Conservation (phyloP, 2,329 filamentous ascomycete genomes). For the Colletotrichum truncatum region DNA sequence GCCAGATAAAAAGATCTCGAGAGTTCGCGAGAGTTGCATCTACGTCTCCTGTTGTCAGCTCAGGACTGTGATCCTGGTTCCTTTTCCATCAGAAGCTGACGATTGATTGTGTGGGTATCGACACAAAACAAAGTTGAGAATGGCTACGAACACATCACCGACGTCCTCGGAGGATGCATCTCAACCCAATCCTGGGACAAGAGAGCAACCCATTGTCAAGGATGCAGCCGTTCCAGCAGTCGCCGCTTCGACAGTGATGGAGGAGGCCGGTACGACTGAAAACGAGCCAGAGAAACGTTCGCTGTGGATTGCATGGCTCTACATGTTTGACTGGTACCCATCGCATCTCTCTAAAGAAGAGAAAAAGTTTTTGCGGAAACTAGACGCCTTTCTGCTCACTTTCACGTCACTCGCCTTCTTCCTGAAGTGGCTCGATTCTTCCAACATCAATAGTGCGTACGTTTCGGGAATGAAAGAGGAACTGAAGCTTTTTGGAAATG, state of each 20-base stretch:
- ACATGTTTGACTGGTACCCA: conserved; percentile 39
- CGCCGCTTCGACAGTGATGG: conserved; percentile 60
- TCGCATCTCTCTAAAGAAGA: conserved; percentile 34
- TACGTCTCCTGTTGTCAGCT: neutral
- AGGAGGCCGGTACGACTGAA: conserved; percentile 47
- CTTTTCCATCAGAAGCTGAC: neutral
- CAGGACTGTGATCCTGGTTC: neutral
- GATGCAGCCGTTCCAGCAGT: conserved; percentile 23
- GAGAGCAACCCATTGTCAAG: conserved; percentile 1
- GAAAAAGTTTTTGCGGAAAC: conserved; percentile 31
- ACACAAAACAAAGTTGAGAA: neutral
- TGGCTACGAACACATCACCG: neutral
- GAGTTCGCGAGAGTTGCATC: neutral
- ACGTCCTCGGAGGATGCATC: neutral
- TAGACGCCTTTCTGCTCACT: conserved; percentile 35
- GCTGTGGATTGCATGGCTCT: conserved; percentile 32
- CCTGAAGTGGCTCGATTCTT: conserved; percentile 42
- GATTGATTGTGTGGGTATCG: neutral
- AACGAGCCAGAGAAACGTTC: conserved; percentile 25
- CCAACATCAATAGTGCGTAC: conserved; percentile 47
- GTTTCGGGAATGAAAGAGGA: conserved; percentile 50
- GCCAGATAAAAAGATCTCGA: conserved; percentile 1
- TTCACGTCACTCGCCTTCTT: conserved; percentile 30
- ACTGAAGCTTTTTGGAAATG: conserved; percentile 41
- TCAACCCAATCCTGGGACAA: neutral